Evolutionary conservation across 2,329 filamentous ascomycete species (phyloP), one percentile per base, ranked within the genome.

Genomic region (Fusarium virguliforme): DNA sequence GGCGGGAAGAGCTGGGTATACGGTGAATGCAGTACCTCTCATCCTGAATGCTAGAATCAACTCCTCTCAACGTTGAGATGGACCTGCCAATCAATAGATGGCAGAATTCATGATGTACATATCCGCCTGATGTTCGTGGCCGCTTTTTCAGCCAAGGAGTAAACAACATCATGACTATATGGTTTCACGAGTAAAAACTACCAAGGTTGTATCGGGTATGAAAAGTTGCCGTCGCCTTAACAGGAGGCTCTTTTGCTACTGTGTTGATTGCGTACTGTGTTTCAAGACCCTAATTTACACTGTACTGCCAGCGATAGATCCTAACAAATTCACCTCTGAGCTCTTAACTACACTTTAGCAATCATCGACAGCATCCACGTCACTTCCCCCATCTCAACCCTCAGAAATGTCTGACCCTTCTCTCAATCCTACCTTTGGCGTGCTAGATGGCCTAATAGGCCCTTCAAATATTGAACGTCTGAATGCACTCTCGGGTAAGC

Each of bases 1-100:
- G 82, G 68, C 85, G 82, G 65, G 79, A 82, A 26, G 88, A 92
- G 75, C 75, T 92, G 60, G 85, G 82, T 1, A 86, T 81, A 64
- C 72, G 73, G 13, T 67, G 46, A 51, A 54, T 22, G 38, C 12
- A 54, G 32, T 8, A 26, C 18, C 9, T 53, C 26, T 18, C 15
- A n/a, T 48, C 3, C 1, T 8, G 28, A 50, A 50, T 18, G 15
- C 43, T 50, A 30, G 15, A 50, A 18, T 30, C 6, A 4, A 15
- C 26, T 50, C 26, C 26, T 30, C 13, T 30, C 26, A 50, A 30
- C 28, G 9, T 50, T 12, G 15, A 50, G 43, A 50, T 15, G 26
- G 9, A 7, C 28, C 43, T 30, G 8, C 15, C 43, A 18, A 12
- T 13, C 30, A 15, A 30, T 18, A 9, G 18, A 18, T 18, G 18